A percentile compares a stretch with the other conserved stretches of the same genome.
Conservation (phyloP, 371 early-diverging fungal species). For the Nosema muscidifuracis region DNA sequence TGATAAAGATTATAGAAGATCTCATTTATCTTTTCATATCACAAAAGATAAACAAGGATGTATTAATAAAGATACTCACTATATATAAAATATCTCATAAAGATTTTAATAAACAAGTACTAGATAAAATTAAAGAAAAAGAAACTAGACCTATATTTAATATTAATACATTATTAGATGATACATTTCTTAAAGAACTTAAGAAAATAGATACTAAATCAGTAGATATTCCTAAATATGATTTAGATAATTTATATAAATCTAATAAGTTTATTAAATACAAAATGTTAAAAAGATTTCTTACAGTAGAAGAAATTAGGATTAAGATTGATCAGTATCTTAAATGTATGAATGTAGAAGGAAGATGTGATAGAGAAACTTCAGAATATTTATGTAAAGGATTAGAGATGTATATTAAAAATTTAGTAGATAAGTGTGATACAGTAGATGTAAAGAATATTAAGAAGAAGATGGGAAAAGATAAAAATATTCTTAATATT, state of each 20-base stretch:
- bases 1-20: slow-evolving; percentile 5
- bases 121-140: background rate
- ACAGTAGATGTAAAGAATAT: background rate
- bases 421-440: background rate
- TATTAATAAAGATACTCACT: background rate
- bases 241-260: background rate
- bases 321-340: background rate
- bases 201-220: background rate
- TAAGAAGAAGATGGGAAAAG: background rate
- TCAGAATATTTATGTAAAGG: background rate
- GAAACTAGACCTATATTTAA: background rate
- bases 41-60: background rate
- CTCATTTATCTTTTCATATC: background rate
- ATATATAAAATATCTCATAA: background rate
- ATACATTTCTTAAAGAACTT: background rate
- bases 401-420: background rate
- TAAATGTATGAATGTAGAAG: background rate
- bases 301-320: background rate
- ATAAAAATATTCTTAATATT: background rate
- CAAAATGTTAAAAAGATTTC: background rate
- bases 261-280: background rate
- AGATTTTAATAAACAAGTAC: background rate
- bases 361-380: background rate
- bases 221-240: too few species aligned
- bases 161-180: background rate